A percentile compares a stretch with the other conserved stretches of the same genome.
Conservation (phyloP, 257 asterid genomes). For the Scutellaria galericulata region DNA sequence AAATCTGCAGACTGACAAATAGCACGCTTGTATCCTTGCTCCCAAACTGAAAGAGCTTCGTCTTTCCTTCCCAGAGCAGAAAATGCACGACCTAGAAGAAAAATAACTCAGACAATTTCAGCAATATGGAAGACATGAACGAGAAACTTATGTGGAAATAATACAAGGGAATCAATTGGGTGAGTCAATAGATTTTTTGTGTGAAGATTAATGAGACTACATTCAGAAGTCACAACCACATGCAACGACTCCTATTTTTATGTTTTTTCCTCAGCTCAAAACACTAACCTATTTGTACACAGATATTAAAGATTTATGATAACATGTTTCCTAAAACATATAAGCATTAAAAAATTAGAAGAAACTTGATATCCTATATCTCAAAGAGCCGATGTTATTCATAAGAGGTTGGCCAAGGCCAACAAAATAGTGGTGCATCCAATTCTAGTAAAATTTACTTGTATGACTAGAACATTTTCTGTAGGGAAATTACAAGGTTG, state of each 20-base stretch:
- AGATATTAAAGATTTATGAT: background rate
- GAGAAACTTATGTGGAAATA: conserved; percentile 22
- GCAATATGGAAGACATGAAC: conserved; percentile 28
- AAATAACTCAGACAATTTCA: conserved; percentile 43
- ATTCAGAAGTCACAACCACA: conserved; percentile 24
- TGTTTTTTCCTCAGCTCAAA: conserved; percentile 17
- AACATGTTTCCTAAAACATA: conserved; percentile 21
- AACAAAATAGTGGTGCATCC: conserved; percentile 13
- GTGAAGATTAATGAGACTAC: conserved; percentile 22
- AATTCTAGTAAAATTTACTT: conserved; percentile 14
- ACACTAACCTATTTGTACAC: conserved; percentile 7
- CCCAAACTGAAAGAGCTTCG: conserved; percentile 87
- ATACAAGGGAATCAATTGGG: conserved; percentile 24
- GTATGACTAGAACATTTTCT: background rate
- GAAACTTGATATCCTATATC: conserved; percentile 21
- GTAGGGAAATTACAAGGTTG: background rate
- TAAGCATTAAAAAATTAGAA: background rate
- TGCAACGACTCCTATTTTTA: conserved; percentile 31
- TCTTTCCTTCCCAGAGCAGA: conserved; percentile 85
- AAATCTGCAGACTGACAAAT: conserved; percentile 81
- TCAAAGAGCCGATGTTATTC: background rate
- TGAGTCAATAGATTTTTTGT: conserved; percentile 19
- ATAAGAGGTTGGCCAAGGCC: background rate
- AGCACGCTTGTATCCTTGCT: conserved; percentile 82
- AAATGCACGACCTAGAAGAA: conserved; percentile 72